Conservation (phyloP, 768 basidiomycete species). For the Lactarius quietus region DNA sequence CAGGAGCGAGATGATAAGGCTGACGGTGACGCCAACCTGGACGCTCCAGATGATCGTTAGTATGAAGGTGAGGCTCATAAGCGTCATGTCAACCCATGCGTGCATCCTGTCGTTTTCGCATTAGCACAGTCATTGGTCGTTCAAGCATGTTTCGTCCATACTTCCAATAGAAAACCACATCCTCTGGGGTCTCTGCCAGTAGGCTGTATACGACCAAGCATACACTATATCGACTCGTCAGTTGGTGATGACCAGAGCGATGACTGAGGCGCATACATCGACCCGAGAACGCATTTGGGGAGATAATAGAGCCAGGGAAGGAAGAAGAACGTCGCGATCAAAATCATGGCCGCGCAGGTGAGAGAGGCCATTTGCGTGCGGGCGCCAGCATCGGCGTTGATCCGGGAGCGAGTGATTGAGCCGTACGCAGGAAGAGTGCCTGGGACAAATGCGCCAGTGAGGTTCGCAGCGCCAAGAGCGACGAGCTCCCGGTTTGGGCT, state of each 20-base stretch:
- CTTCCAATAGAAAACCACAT: slow-evolving; percentile 82
- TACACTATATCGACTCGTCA: slow-evolving; percentile 48
- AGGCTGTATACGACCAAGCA: slow-evolving; percentile 82
- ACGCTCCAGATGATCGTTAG: slow-evolving; percentile 88
- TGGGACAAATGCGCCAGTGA: slow-evolving; percentile 74
- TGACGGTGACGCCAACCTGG: slow-evolving; percentile 89
- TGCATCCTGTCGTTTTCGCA: slow-evolving; percentile 51
- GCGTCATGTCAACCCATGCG: slow-evolving; percentile 87
- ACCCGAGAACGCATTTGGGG: slow-evolving; percentile 87
- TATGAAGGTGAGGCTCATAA: slow-evolving; percentile 86
- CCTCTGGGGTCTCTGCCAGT: slow-evolving; percentile 82
- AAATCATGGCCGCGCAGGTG: slow-evolving; percentile 65
- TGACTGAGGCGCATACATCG: slow-evolving; percentile 55
- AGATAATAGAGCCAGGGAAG: slow-evolving; percentile 82
- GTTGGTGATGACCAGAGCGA: slow-evolving; percentile 8
- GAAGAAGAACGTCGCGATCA: slow-evolving; percentile 87
- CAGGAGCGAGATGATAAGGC: slow-evolving; percentile 81
- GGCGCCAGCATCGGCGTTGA: slow-evolving; percentile 87
- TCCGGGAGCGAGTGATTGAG: slow-evolving; percentile 86
- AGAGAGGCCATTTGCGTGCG: slow-evolving; percentile 88
- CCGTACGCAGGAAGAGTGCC: slow-evolving; percentile 92
- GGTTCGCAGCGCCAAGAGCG: slow-evolving; percentile 83
- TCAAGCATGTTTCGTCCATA: slow-evolving; percentile 34
- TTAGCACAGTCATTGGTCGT: background rate
- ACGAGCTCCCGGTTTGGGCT: slow-evolving; percentile 95